Percentiles rank a stretch among this genome's conserved stretches.
These are phyloP conservation scores for Dioscorea dumetorum DNA, from an alignment of 106 monocot species.

Conservation along the genomic window DNA sequence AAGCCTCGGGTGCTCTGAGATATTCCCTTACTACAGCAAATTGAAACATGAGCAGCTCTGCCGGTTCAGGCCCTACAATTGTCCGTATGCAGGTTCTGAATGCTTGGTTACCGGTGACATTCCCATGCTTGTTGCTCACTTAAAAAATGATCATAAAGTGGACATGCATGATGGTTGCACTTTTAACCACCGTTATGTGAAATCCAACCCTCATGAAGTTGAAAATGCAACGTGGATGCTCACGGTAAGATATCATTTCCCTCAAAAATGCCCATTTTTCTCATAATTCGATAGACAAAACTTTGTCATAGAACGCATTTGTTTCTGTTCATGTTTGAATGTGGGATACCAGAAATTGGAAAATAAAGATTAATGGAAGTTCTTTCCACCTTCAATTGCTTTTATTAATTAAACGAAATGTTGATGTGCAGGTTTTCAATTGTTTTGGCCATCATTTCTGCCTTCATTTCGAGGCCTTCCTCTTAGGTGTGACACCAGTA, in stretches of 20 bases:
- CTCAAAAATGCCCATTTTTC: no score
- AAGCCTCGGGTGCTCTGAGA: constrained; percentile 11
- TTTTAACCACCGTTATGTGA: constrained; percentile 22
- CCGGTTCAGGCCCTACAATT: constrained; percentile 20
- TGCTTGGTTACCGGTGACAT: constrained; percentile 20
- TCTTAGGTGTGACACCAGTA: constrained; percentile 8
- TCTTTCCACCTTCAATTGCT: no score
- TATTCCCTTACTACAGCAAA: constrained; percentile 21
- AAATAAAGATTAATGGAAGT: no score
- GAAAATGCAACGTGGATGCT: constrained; percentile 31
- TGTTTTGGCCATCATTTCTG: constrained; percentile 30
- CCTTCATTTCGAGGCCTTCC: constrained; percentile 16
- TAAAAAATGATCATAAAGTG: constrained; percentile 24
- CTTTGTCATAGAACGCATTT: no score
- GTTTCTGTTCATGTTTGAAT: no score
- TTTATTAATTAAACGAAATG: no score
- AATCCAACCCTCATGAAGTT: constrained; percentile 17
- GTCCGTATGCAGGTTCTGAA: constrained; percentile 24
- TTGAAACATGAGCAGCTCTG: constrained; percentile 18
- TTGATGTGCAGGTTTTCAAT: constrained; percentile 19
- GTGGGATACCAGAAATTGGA: no score
- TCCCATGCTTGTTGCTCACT: constrained; percentile 14
- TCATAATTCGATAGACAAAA: no score
- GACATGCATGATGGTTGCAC: constrained; percentile 27
- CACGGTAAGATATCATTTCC: constrained; percentile 12